phyloP scores from a whole-genome alignment of 768 basidiomycete genomes.

The Porpolomopsis calyptriformis region DNA sequence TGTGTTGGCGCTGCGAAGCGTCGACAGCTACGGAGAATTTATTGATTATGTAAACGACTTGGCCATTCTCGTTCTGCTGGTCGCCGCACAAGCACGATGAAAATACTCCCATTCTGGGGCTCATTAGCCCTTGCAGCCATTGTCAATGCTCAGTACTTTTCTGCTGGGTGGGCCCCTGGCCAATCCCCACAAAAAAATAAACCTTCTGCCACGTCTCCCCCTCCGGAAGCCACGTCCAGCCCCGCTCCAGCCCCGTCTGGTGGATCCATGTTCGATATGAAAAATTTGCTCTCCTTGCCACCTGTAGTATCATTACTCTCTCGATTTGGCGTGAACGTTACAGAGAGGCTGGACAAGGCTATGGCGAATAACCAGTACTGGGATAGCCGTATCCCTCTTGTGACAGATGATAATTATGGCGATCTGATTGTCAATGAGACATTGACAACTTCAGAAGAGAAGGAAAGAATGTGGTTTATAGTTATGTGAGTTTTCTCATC shows the following conservation, averaged over 20 bases:
- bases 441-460: constrained; percentile 52
- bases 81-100: constrained; percentile 37
- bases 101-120: constrained; percentile 27
- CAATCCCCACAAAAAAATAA: constrained; percentile 33
- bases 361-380: constrained; percentile 32
- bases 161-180: constrained; percentile 72
- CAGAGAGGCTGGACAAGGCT: constrained; percentile 35
- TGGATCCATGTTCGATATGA: constrained; percentile 25
- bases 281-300: constrained; percentile 36
- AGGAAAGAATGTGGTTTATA: constrained; percentile 65
- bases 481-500: constrained; percentile 46
- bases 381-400: constrained; percentile 65
- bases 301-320: constrained; percentile 46
- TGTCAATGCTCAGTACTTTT: constrained; percentile 62
- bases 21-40: too few relatives aligned
- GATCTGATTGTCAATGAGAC: constrained; percentile 63
- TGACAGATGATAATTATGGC: constrained; percentile 75
- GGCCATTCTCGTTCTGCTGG: constrained; percentile 7
- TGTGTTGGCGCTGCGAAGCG: background rate
- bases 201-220: constrained; percentile 9
- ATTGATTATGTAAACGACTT: background rate
- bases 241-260: constrained; percentile 19
- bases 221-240: constrained; percentile 13
- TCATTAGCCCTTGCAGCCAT: constrained; percentile 28
- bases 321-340: constrained; percentile 61